Base-by-base conservation (phyloP, 805 yeast genomes). In the Zygoascus flipseniorum region DNA sequence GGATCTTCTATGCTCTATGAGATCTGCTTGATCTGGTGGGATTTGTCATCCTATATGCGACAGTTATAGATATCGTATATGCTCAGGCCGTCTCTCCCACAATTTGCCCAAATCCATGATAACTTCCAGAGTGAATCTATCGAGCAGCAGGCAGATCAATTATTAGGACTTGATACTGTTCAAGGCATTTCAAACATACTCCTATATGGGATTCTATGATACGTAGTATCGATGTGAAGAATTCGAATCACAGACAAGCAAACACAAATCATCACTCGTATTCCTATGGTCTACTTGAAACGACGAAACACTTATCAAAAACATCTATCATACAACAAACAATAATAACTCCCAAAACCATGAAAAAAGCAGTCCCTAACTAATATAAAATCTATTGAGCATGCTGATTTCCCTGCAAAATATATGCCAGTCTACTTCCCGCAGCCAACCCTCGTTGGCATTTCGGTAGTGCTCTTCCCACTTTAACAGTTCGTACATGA, bases 391-490 rank as follows among this genome's bases (percentile, higher is more conserved):
- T 62, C 78, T 76, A 67, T 90, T 92, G 71, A 92, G 72, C 56
- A 78, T 76, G 63, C 85, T 81, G 54, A 92, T 86, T 62, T 89
- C 95, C 37, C 92, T 77, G 64, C 97, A 88, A 62, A 92, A 71
- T 5, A 86, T 76, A 63, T 81, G 85, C 98, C 98, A 92, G 62
- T 89, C 97, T 51, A 87, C 83, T 53, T 82, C 88, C 35, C 96
- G 73, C 31, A 60, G 65, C 68, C 56, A 59, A 50, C 56, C 60
- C 31, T 60, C 59, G 20, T 58, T 66, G 20, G 60, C 52, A 19
- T 50, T 51, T 10, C 66, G 61, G 52, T 61, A 62, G 45, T 54
- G 59, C 59, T 72, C 83, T 61, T 80, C 85, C 82, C 82, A 80
- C 65, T 83, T 84, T 67, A 88, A 80, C 56, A 92, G 73, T 64